A percentile compares a stretch with the other conserved stretches of the same genome.
phyloP scores from a whole-genome alignment of 306 rosid genomes.

The Senna siamea region DNA sequence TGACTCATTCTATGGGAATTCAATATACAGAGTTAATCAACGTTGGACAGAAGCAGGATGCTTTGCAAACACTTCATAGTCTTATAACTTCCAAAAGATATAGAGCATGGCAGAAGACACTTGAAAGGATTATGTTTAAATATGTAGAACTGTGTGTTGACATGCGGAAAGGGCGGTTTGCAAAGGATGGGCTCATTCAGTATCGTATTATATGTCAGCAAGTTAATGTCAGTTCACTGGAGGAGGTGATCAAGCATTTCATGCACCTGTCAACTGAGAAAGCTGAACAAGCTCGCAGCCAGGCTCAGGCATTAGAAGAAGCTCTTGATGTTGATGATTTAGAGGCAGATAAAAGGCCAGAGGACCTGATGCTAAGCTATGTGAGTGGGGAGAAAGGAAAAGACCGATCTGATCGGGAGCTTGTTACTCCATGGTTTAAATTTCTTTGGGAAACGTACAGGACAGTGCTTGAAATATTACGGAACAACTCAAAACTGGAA shows the following conservation, averaged over 20 bases:
- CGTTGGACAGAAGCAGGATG: constrained; percentile 98
- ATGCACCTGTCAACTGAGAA: constrained; percentile 96
- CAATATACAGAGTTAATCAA: constrained; percentile 71
- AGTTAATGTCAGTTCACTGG: constrained; percentile 92
- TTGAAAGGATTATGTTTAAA: constrained; percentile 91
- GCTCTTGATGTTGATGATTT: constrained; percentile 97
- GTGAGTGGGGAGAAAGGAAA: constrained; percentile 99
- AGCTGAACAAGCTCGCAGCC: constrained; percentile 96
- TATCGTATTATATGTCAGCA: constrained; percentile 96
- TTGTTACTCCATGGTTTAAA: constrained; percentile 98
- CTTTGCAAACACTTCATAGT: constrained; percentile 86
- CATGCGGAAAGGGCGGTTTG: constrained; percentile 87
- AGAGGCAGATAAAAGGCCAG: constrained; percentile 97
- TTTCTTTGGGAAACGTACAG: constrained; percentile 97
- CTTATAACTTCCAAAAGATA: constrained; percentile 92
- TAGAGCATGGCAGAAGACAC: constrained; percentile 96
- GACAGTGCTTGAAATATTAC: constrained; percentile 91
- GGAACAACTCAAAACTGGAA: constrained; percentile 95
- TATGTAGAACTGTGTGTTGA: constrained; percentile 94
- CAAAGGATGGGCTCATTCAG: constrained; percentile 96
- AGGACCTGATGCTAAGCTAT: constrained; percentile 90
- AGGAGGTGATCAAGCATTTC: constrained; percentile 97
- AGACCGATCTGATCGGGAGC: constrained; percentile 91
- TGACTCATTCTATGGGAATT: not conserved
- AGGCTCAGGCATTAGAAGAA: constrained; percentile 93